Evolutionary conservation across 495 filamentous ascomycete species (phyloP), one percentile per base, ranked within the genome.

Genomic region (Coniosporium apollinis): DNA sequence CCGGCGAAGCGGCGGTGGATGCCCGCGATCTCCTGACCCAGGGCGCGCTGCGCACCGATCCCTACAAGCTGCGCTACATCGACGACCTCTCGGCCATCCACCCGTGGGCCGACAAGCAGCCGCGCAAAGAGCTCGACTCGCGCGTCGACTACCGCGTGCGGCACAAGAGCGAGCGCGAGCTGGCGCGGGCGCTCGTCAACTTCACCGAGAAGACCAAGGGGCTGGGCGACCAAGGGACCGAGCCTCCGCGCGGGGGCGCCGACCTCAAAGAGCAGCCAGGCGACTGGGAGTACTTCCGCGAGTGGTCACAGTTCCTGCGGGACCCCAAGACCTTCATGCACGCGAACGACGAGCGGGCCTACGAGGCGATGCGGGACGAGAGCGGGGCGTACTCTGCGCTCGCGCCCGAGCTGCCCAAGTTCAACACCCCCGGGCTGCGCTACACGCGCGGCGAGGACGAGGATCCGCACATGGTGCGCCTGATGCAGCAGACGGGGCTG

Each of bases 1-100:
- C 79, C 34, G 89, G 79, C 40, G 89, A 97, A 57, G 64, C 67
- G 7, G 72, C 81, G 38, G 79, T 97, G 56, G 69, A 82, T 56
- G 69, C 76, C 11, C 58, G 68, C 39, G 83, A 97, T 56, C 55
- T 96, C 50, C 68, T 71, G 5, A 66, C 72, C 24, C 78, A 85
- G 55, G 76, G 74, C 33, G 62, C 66, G 3, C 49, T 78, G 31
- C 74, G 79, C 30, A 56, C 52, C 28, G 89, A 96, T 54, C 67
- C 75, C 7, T 78, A 79, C 61, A 56, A 58, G 16, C 58, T 89
- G 30, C 56, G 62, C 17, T 97, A 97, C 62, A 50, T 87, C 38
- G 84, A 92, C 58, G 89, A 97, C 62, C 76, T 96, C 42, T 70
- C 79, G 22, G 58, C 64, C 25, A 67, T 81, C 18, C 38, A 39